A percentile compares a stretch with the other conserved stretches of the same genome.
Conservation (phyloP, 2,329 filamentous ascomycete species). For the Fusarium papillatum region DNA sequence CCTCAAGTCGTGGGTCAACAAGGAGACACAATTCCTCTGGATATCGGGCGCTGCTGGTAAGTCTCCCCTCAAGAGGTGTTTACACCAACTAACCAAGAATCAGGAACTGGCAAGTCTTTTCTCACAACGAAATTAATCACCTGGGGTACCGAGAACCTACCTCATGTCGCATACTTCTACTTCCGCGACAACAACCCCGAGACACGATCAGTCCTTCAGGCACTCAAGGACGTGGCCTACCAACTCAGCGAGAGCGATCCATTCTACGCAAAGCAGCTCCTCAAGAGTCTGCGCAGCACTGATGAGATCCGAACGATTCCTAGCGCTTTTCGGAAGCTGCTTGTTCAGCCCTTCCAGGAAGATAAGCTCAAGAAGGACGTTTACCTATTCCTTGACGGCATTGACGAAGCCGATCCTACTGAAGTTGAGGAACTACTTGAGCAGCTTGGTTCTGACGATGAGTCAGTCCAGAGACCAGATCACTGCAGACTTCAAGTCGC, state of each 20-base stretch:
- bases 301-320: constrained; percentile 59
- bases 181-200: constrained; percentile 62
- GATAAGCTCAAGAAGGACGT: constrained; percentile 50
- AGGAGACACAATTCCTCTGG: constrained; percentile 57
- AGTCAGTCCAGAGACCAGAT: constrained; percentile 26
- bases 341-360: constrained; percentile 54
- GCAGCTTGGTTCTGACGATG: constrained; percentile 47
- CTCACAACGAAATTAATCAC: constrained; percentile 59
- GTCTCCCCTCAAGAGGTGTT: background rate
- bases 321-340: constrained; percentile 58
- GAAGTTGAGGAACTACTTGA: constrained; percentile 54
- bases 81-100: background rate
- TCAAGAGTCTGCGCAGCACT: constrained; percentile 48
- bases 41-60: constrained; percentile 58
- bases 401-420: constrained; percentile 58
- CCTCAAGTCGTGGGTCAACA: constrained; percentile 54
- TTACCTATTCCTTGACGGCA: constrained; percentile 61
- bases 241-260: constrained; percentile 61
- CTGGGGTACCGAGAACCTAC: constrained; percentile 52
- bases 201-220: constrained; percentile 59
- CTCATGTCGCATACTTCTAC: constrained; percentile 59
- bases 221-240: constrained; percentile 60
- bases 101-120: constrained; percentile 61
- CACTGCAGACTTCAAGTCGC: constrained; percentile 52
- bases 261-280: constrained; percentile 57